Conservation (phyloP, 1,284 basidiomycete species). For the Melampsora americana region DNA sequence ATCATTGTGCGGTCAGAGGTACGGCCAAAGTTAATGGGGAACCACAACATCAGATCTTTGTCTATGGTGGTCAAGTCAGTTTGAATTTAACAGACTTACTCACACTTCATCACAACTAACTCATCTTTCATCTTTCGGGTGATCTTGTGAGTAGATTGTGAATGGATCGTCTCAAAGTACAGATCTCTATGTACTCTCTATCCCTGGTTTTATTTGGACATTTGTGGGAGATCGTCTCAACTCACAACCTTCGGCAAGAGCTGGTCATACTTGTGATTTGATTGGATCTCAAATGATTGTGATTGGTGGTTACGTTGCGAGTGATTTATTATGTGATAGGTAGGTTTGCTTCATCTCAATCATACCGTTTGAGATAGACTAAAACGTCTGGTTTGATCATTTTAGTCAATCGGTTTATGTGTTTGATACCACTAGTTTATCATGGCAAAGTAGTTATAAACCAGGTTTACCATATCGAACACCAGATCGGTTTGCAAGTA, state of each 20-base stretch:
- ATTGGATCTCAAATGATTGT: slow-evolving; percentile 49
- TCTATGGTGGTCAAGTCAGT: slow-evolving; percentile 49
- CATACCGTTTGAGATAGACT: neutral
- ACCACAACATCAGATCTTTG: slow-evolving; percentile 47
- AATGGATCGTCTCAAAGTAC: slow-evolving; percentile 49
- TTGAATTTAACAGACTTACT: neutral
- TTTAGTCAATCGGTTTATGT: slow-evolving; percentile 47
- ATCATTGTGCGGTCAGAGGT: slow-evolving; percentile 50
- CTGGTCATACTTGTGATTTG: slow-evolving; percentile 49
- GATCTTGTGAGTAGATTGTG: slow-evolving; percentile 42
- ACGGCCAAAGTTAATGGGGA: slow-evolving; percentile 49
- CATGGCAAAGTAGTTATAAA: slow-evolving; percentile 47
- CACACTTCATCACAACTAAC: neutral
- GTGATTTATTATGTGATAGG: slow-evolving; percentile 49
- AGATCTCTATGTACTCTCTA: slow-evolving; percentile 49
- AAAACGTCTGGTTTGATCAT: neutral
- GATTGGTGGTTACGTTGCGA: slow-evolving; percentile 47
- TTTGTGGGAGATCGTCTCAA: slow-evolving; percentile 47
- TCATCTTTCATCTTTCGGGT: neutral
- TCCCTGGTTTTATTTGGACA: slow-evolving; percentile 49
- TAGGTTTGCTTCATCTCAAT: neutral
- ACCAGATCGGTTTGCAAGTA: slow-evolving; percentile 45
- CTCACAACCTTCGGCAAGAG: slow-evolving; percentile 48
- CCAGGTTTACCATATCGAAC: slow-evolving; percentile 46
- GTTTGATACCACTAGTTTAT: slow-evolving; percentile 46